phyloP scores from a whole-genome alignment of 345 rosid species.

The Streptanthus diversifolius region DNA sequence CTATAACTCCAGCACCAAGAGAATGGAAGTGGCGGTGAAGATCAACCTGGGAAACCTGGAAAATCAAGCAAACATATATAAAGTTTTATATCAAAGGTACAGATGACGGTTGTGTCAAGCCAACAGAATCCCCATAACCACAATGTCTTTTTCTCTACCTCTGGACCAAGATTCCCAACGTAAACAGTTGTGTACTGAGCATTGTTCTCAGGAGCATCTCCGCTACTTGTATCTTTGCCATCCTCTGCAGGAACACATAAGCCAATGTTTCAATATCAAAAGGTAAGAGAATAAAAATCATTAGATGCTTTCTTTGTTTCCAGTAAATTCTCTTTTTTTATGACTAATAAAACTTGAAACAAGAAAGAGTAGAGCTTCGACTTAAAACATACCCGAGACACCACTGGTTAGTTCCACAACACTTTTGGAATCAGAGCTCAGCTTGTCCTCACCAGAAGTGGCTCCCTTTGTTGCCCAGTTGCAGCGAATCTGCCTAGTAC shows the following conservation, averaged over 20 bases:
- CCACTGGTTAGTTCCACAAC: constrained; percentile 76
- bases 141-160: constrained; percentile 25
- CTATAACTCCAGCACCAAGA: constrained; percentile 49
- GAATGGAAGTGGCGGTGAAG: constrained; percentile 52
- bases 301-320: background rate
- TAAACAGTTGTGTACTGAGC: constrained; percentile 50
- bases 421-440: constrained; percentile 67
- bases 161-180: constrained; percentile 49
- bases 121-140: background rate
- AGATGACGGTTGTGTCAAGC: background rate
- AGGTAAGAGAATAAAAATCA: background rate
- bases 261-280: background rate
- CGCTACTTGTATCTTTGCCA: constrained; percentile 37
- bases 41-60: constrained; percentile 46
- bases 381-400: constrained; percentile 56
- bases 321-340: background rate
- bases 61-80: background rate
- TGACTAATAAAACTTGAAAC: background rate
- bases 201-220: constrained; percentile 46
- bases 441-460: constrained; percentile 59
- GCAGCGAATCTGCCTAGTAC: constrained; percentile 87
- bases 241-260: constrained; percentile 29
- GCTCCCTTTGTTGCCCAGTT: constrained; percentile 96
- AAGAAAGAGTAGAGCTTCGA: background rate
- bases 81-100: background rate